Evolutionary conservation across 768 basidiomycete species (phyloP).

Genomic region (Hemileccinum impolitum): DNA sequence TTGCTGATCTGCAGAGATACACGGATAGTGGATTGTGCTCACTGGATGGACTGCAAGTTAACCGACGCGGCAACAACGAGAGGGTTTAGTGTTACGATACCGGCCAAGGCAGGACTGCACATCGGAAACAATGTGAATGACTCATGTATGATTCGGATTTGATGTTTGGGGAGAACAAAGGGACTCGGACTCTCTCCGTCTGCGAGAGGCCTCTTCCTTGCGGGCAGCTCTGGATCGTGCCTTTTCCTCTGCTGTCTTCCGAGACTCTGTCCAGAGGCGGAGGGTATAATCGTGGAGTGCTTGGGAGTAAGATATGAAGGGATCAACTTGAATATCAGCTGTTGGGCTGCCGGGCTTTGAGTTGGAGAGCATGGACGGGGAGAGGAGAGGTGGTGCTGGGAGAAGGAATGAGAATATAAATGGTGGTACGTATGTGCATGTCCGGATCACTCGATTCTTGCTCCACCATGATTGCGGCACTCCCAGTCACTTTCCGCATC

Average conservation of each 20-base stretch:
- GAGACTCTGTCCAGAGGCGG: conserved; percentile 62
- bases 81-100: conserved; percentile 13
- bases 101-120: conserved; percentile 5
- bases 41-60: conserved; percentile 15
- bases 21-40: conserved; percentile 9
- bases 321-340: conserved; percentile 23
- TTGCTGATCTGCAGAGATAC: conserved; percentile 15
- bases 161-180: conserved; percentile 3
- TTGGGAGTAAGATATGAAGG: conserved; percentile 56
- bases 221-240: conserved; percentile 30
- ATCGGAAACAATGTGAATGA: background rate
- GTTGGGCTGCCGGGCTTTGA: conserved; percentile 9
- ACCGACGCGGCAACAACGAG: conserved; percentile 3
- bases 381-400: conserved; percentile 9
- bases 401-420: conserved; percentile 24
- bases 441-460: conserved; percentile 24
- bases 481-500: conserved; percentile 9
- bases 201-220: conserved; percentile 26
- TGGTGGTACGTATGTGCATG: conserved; percentile 15
- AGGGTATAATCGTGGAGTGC: conserved; percentile 68
- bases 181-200: conserved; percentile 21
- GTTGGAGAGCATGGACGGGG: conserved; percentile 20
- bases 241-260: conserved; percentile 54
- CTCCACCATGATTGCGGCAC: conserved; percentile 22
- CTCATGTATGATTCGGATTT: conserved; percentile 14